phyloP scores from a whole-genome alignment of 2,329 filamentous ascomycete genomes.

The Colletotrichum scovillei region DNA sequence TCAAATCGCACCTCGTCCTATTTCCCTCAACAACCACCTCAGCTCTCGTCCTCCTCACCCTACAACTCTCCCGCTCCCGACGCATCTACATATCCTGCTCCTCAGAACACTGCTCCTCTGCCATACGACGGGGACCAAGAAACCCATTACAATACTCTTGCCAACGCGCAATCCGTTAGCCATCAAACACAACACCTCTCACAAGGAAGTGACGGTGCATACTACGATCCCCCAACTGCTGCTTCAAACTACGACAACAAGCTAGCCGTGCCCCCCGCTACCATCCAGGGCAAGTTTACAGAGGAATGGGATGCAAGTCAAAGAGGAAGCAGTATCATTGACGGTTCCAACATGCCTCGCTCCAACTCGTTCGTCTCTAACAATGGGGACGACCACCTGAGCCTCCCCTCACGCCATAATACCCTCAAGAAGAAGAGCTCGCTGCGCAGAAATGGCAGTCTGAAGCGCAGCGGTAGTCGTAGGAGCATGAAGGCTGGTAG shows the following conservation, averaged over 20 bases:
- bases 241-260: neutral
- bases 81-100: neutral
- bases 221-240: neutral
- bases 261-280: constrained; percentile 13
- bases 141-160: constrained; percentile 37
- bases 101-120: neutral
- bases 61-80: neutral
- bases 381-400: constrained; percentile 55
- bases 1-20: constrained; percentile 30
- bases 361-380: constrained; percentile 69
- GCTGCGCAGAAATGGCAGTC: constrained; percentile 76
- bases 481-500: constrained; percentile 87
- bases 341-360: constrained; percentile 66
- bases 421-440: constrained; percentile 93
- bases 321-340: constrained; percentile 73
- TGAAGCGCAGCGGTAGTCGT: constrained; percentile 84
- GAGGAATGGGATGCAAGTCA: constrained; percentile 79
- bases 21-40: constrained; percentile 27
- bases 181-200: neutral
- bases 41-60: neutral
- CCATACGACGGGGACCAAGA: constrained; percentile 27
- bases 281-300: constrained; percentile 65
- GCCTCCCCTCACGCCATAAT: constrained; percentile 63
- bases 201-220: neutral
- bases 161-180: constrained; percentile 32